Conservation (phyloP, 371 early-diverging fungal genomes). For the Mortierella sp. region DNA sequence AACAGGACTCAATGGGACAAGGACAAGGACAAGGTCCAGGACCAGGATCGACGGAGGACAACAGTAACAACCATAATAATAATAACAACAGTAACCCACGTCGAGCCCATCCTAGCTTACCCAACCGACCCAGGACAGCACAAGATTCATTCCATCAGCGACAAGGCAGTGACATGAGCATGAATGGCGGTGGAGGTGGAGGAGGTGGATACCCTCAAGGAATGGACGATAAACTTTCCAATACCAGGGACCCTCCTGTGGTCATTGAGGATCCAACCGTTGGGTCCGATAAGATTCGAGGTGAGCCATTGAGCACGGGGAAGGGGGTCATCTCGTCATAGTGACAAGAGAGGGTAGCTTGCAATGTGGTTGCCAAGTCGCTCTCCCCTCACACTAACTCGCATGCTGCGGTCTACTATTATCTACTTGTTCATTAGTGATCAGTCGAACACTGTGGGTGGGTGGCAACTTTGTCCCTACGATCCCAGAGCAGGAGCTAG, state of each 20-base stretch:
- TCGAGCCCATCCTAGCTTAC: slow-evolving; percentile 1
- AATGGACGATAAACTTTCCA: neutral
- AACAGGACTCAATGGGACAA: neutral
- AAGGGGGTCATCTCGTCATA: too few species aligned
- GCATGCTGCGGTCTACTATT: neutral
- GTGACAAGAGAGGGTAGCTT: too few species aligned
- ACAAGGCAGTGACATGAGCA: slow-evolving; percentile 2
- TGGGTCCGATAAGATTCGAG: slow-evolving; percentile 45
- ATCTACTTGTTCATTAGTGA: slow-evolving; percentile 40
- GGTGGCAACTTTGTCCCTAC: slow-evolving; percentile 59
- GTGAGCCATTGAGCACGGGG: too few species aligned
- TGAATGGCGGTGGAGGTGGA: neutral
- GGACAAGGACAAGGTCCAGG: neutral
- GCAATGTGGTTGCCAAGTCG: too few species aligned
- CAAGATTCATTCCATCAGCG: neutral
- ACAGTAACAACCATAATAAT: too few species aligned
- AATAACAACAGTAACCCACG: too few species aligned
- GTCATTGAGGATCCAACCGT: slow-evolving; percentile 43
- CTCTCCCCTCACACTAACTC: neutral
- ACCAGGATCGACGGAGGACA: neutral
- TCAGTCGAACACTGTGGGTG: slow-evolving; percentile 69
- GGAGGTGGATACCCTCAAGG: neutral
- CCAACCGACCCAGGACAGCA: slow-evolving; percentile 1
- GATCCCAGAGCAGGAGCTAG: slow-evolving; percentile 57
- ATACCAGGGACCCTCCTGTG: neutral